phyloP scores from a whole-genome alignment of 2,329 filamentous ascomycete genomes.

The Aspergillus alliaceus region DNA sequence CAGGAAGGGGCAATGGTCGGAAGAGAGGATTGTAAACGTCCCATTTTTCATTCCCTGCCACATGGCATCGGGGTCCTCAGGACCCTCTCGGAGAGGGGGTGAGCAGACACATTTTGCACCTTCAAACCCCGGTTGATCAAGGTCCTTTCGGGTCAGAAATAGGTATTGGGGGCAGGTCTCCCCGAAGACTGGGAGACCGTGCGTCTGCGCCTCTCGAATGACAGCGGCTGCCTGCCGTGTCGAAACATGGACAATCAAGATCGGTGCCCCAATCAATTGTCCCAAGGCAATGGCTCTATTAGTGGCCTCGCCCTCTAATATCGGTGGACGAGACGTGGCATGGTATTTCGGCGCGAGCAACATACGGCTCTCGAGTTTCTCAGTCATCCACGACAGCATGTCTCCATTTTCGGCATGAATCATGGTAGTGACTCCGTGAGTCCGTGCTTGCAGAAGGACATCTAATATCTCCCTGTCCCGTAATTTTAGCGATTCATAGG shows the following conservation, averaged over 20 bases:
- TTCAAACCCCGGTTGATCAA: slow-evolving; percentile 41
- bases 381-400: slow-evolving; percentile 41
- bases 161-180: slow-evolving; percentile 62
- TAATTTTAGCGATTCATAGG: slow-evolving; percentile 44
- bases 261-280: slow-evolving; percentile 52
- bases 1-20: slow-evolving; percentile 6
- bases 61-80: slow-evolving; percentile 52
- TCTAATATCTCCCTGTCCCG: slow-evolving; percentile 46
- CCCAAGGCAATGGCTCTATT: slow-evolving; percentile 53
- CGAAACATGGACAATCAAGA: slow-evolving; percentile 56
- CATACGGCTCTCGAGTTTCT: slow-evolving; percentile 36
- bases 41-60: slow-evolving; percentile 54
- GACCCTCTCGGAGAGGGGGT: slow-evolving; percentile 50
- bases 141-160: slow-evolving; percentile 52
- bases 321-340: slow-evolving; percentile 41
- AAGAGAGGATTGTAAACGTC: slow-evolving; percentile 55
- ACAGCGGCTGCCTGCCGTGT: slow-evolving; percentile 47
- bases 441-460: slow-evolving; percentile 42
- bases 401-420: slow-evolving; percentile 50
- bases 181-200: slow-evolving; percentile 54
- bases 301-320: slow-evolving; percentile 47
- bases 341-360: slow-evolving; percentile 44
- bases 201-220: slow-evolving; percentile 51
- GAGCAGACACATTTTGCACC: slow-evolving; percentile 58
- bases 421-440: slow-evolving; percentile 48